Percentiles rank a stretch among this genome's conserved stretches.
Conservation (phyloP, 2,329 filamentous ascomycete species). For the Sporothrix brunneoviolacea region DNA sequence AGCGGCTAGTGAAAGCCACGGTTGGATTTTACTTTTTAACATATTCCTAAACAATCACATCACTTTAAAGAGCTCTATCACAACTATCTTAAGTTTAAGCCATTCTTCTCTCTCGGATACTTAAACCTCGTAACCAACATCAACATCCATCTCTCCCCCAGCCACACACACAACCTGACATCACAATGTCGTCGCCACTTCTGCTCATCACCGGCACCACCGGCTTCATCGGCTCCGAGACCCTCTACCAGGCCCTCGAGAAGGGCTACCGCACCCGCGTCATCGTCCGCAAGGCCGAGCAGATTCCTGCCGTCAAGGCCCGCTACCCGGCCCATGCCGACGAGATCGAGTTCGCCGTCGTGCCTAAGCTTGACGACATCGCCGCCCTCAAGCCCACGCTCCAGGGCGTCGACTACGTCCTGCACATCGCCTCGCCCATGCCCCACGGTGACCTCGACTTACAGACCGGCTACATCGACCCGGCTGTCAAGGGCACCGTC, state of each 20-base stretch:
- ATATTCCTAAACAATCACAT: no score
- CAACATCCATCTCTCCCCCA: no score
- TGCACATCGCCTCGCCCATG: slow-evolving; percentile 11
- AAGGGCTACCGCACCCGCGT: slow-evolving; percentile 9
- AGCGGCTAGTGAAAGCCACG: no score
- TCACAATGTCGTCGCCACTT: no score
- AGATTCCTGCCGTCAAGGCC: neutral
- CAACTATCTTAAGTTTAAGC: no score
- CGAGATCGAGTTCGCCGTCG: neutral
- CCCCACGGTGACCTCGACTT: neutral
- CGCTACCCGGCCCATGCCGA: neutral
- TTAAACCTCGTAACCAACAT: no score
- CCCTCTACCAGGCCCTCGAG: neutral
- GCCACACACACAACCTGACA: no score
- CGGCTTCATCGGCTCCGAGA: slow-evolving; percentile 25
- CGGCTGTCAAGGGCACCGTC: slow-evolving; percentile 22
- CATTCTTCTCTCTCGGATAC: no score
- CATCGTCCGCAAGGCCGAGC: slow-evolving; percentile 1
- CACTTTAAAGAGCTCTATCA: no score
- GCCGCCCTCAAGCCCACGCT: neutral
- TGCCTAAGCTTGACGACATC: neutral
- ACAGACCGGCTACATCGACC: slow-evolving; percentile 19
- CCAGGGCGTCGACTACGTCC: slow-evolving; percentile 1
- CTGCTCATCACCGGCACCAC: slow-evolving; percentile 20
- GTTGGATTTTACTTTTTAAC: no score